Percentiles rank a stretch among this genome's conserved stretches.
Evolutionary conservation across 2,329 filamentous ascomycete species (phyloP).

Genomic region (Colletotrichum musicola): DNA sequence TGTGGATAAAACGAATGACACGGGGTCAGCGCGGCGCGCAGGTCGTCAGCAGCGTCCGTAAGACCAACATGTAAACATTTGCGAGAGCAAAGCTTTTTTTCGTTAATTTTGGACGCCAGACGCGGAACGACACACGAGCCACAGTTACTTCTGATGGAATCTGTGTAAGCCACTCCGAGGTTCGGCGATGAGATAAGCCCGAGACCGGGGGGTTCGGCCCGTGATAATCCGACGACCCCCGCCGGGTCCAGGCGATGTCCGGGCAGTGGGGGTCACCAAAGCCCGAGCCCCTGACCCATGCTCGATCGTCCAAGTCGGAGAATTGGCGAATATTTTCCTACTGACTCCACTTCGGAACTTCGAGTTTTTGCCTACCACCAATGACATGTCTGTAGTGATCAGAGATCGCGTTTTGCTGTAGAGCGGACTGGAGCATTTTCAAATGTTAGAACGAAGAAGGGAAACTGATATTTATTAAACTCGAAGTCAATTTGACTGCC

Average conservation of each 20-base stretch:
- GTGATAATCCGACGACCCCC: neutral
- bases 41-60: conserved; percentile 6
- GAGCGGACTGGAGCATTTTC: no score
- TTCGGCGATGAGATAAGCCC: neutral
- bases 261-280: neutral
- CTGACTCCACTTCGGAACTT: no score
- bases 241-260: no score
- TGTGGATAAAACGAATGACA: conserved; percentile 30
- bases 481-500: no score
- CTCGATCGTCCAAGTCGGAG: neutral
- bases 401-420: no score
- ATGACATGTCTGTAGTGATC: no score
- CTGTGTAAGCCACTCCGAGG: neutral
- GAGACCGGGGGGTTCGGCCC: neutral
- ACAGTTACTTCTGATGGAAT: neutral
- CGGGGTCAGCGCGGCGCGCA: neutral
- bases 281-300: neutral
- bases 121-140: neutral
- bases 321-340: no score
- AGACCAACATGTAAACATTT: neutral
- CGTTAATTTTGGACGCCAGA: neutral
- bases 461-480: no score
- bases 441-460: no score
- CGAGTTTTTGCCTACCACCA: no score
- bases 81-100: neutral